These are phyloP conservation scores for Dactylellina cionopaga DNA, from an alignment of 2,329 filamentous ascomycete genomes.

Conservation along the genomic window DNA sequence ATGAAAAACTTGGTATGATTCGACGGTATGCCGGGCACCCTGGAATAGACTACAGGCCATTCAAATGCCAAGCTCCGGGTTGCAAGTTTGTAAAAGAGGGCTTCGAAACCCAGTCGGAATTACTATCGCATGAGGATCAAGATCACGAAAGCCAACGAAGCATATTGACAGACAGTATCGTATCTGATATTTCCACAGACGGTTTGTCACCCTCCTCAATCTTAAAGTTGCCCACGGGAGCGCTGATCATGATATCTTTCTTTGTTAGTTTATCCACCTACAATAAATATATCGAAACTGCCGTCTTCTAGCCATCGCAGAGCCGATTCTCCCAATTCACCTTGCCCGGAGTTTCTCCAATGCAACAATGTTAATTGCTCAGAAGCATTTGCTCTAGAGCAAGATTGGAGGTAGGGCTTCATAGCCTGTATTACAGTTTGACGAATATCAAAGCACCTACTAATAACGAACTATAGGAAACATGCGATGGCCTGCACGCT, in stretches of 20 bases:
- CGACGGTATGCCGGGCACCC: slow-evolving; percentile 5
- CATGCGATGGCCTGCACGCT: slow-evolving; percentile 40
- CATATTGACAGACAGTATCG: slow-evolving; percentile 16
- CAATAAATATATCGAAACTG: background rate
- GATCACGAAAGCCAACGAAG: slow-evolving; percentile 42
- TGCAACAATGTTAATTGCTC: slow-evolving; percentile 48
- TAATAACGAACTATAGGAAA: slow-evolving; percentile 20
- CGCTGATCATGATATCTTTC: background rate
- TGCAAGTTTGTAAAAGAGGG: slow-evolving; percentile 52
- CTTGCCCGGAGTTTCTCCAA: slow-evolving; percentile 43
- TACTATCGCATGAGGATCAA: slow-evolving; percentile 40
- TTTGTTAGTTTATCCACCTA: too few species aligned
- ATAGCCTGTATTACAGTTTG: background rate
- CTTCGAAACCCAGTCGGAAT: slow-evolving; percentile 45
- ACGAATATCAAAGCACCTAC: too few species aligned
- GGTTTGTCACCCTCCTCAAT: slow-evolving; percentile 9
- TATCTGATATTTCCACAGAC: slow-evolving; percentile 6
- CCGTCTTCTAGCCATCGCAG: background rate
- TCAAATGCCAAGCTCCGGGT: slow-evolving; percentile 41
- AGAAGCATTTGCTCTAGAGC: slow-evolving; percentile 37
- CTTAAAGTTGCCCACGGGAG: too few species aligned
- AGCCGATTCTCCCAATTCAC: slow-evolving; percentile 17
- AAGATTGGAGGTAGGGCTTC: slow-evolving; percentile 45
- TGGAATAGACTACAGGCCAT: slow-evolving; percentile 40
- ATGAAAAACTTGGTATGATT: slow-evolving; percentile 15